Base-by-base conservation (phyloP, 2,329 filamentous ascomycete genomes). In the Colletotrichum acutatum region DNA sequence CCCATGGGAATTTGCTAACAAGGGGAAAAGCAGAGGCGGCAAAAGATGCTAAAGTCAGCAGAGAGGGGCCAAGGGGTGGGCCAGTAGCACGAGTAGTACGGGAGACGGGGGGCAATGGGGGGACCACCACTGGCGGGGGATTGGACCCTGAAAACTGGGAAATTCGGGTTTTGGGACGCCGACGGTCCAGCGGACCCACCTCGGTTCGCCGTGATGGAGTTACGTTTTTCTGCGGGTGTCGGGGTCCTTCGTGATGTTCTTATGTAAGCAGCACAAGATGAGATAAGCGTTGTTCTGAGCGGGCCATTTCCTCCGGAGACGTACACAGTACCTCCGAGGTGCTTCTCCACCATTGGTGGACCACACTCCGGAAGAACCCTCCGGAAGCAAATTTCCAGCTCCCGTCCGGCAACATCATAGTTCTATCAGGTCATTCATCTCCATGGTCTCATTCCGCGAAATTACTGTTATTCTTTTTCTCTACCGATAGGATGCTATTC, bases 131-230 rank as follows among this genome's bases (percentile, higher is more conserved):
- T 24, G 24, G 53, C 30, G 22, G 3, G 14, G 49, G 30, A 24
- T 53, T 64, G 66, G 69, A 72, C 69, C 69, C 69, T 72, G 69
- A 72, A 69, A 69, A 72, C 28, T 32, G 28, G 42, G 34, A 28
- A 19, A 5, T n/a, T 22, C 19, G 57, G n/a, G 6, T 42, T 28
- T n/a, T 12, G 54, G 14, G 54, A 26, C 26, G 26, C 26, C 16
- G 30, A 57, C 12, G 32, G 11, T 11, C 11, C 32, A 34, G 32
- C 1, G 19, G 4, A 8, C 2, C 26, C 34, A n/a, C 42, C 34
- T 60, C 58, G 22, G 24, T 26, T 46, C 34, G 4, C 11, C 34
- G 4, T 14, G 16, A 8, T n/a, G 26, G 30, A 42, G 34, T 56
- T 46, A 37, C 52, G 14, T 49, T 68, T 62, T 56, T 30, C 19